A percentile compares a stretch with the other conserved stretches of the same genome.
Conservation (phyloP, 1,139 yeast genomes). For the Suhomyces bribrorum region DNA sequence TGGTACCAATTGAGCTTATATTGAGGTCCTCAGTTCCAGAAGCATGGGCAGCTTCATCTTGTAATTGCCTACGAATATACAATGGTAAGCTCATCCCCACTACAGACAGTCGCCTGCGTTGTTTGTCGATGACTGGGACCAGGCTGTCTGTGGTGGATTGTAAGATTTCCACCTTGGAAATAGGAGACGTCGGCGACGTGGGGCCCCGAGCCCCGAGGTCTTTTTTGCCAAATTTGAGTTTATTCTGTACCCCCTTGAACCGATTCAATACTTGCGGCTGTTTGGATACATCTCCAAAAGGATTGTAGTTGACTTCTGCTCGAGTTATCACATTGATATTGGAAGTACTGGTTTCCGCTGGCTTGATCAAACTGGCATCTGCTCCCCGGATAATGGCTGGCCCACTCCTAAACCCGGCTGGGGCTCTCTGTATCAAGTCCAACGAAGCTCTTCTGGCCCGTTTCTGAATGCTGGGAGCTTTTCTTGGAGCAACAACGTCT, state of each 20-base stretch:
- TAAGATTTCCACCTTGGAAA: background rate
- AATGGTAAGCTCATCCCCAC: constrained; percentile 43
- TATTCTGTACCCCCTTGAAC: constrained; percentile 14
- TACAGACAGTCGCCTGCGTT: constrained; percentile 32
- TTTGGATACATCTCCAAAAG: background rate
- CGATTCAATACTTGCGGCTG: constrained; percentile 16
- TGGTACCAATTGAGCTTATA: too few species aligned
- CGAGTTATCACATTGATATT: constrained; percentile 38
- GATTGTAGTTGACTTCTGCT: constrained; percentile 22
- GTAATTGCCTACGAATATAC: constrained; percentile 39
- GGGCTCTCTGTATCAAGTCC: constrained; percentile 26
- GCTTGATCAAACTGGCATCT: constrained; percentile 28
- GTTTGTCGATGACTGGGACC: constrained; percentile 1
- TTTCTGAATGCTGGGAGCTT: background rate
- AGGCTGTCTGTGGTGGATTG: background rate
- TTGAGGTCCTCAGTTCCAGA: constrained; percentile 6
- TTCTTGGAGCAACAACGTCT: background rate
- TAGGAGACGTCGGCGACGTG: background rate
- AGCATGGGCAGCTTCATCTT: constrained; percentile 7
- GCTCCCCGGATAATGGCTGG: constrained; percentile 7
- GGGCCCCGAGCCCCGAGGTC: background rate
- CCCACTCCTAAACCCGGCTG: constrained; percentile 8
- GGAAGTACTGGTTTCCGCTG: constrained; percentile 35
- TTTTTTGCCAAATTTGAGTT: constrained; percentile 3
- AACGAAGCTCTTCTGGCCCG: constrained; percentile 32